Evolutionary conservation across 2,329 filamentous ascomycete species (phyloP), one percentile per base, ranked within the genome.

Genomic region (Microdochium nivale): DNA sequence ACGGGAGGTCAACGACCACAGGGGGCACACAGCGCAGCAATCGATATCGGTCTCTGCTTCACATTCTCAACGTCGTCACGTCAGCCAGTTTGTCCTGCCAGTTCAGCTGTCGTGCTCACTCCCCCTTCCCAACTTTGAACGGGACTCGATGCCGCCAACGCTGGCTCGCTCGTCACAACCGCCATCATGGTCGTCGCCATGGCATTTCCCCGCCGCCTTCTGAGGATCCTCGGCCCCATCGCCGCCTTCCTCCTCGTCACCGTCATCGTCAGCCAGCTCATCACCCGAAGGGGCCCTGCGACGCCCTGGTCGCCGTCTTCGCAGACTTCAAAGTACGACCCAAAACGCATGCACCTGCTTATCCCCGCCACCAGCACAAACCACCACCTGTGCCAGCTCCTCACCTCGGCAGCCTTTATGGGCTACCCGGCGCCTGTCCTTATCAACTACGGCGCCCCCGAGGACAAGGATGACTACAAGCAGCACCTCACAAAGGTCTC

Each of bases 341-440:
- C 33, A 40, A 33, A 48, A 43, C 43, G 40, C 23, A 33, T 51
- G 40, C 50, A 51, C 50, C 50, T 51, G 19, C 50, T 51, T 21
- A 51, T 51, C 43, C 50, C 50, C 19, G 50, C 50, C 10, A 51
- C 50, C 25, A 51, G 50, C 50, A 51, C 50, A 21, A 51, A 51
- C 27, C 32, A 51, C 44, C 50, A 51, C 50, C 50, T 51, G 19
- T 51, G 50, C 44, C 50, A 51, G 50, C 50, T 51, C n/a, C 35
- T 47, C 25, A 33, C 32, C 44, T 35, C 50, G 3, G 27, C 43
- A 14, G 50, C 50, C n/a, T 16, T 51, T 43, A 47, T 51, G 43
- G 50, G 44, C 44, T 51, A 37, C 21, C 27, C 50, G n/a, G 50
- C 50, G 24, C 50, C 50, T 2, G 50, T 51, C 23, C 50, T 51